Evolutionary conservation across 1,284 basidiomycete species (phyloP).

Genomic region (Ceratobasidium sp.): DNA sequence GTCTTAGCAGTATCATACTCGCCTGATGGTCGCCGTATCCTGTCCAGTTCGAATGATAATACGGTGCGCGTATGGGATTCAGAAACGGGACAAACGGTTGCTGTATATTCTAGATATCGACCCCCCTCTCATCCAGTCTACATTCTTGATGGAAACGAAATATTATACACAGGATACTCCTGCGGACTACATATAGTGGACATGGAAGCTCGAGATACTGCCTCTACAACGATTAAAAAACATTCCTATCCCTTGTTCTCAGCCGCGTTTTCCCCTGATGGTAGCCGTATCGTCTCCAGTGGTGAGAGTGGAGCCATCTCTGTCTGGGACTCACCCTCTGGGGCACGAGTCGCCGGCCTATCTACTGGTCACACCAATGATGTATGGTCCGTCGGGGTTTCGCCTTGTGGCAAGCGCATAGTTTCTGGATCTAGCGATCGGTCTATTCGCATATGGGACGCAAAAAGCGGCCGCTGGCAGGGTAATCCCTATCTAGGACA

Average conservation of each 20-base stretch:
- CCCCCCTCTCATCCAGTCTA: too few species aligned
- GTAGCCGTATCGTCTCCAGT: background rate
- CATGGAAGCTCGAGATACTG: too few species aligned
- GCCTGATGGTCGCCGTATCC: background rate
- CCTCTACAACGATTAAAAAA: too few species aligned
- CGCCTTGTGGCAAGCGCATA: background rate
- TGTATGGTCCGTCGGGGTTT: background rate
- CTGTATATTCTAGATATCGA: too few species aligned
- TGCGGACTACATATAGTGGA: too few species aligned
- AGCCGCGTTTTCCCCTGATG: background rate
- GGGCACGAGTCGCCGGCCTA: background rate
- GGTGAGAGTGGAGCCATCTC: background rate
- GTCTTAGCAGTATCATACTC: background rate
- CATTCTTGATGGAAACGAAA: background rate
- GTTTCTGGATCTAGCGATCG: background rate
- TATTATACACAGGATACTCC: too few species aligned
- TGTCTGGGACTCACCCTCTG: background rate
- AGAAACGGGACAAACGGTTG: too few species aligned
- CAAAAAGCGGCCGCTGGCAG: background rate
- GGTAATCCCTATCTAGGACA: background rate
- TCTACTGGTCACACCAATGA: background rate
- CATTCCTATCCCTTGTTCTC: background rate
- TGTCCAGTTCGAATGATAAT: background rate
- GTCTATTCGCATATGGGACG: slow-evolving; percentile 20
- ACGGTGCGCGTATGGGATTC: too few species aligned